Evolutionary conservation across 257 asterid genomes (phyloP), one percentile per base, ranked within the genome.

Genomic region (Solanum gracilifrons): DNA sequence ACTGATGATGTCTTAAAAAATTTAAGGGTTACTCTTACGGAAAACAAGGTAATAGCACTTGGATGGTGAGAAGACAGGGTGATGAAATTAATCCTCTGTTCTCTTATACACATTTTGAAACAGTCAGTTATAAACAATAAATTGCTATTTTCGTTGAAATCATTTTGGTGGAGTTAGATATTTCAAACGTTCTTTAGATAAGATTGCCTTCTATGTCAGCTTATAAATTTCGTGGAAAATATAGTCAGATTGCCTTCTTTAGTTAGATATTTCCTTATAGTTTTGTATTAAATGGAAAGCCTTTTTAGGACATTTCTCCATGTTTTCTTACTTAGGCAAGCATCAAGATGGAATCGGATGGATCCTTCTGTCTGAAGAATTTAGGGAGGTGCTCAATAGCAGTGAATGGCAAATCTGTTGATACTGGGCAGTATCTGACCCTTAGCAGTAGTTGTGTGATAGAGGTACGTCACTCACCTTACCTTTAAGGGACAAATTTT

Each of bases 331-430:
- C 79, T 87, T 89, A 96, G 99, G 99, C 99, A 66, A 92, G 92
- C 71, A 93, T 97, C 88, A 96, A 95, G 93, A 93, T 96, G 99
- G 98, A 97, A 83, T 92, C 87, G 13, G 95, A 95, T 75, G 98
- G 99, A 85, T 95, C 96, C 32, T 97, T 96, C 95, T 89, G 90
- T 88, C 82, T 96, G 88, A 94, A 90, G 92, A 97, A 96, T 90
- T 94, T 97, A 31, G 99, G 99, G 64, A 95, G 92, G 92, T 91
- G 98, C 91, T 90, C 93, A 39, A 91, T 97, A 74, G 92, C 92
- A 13, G 98, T 97, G 89, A 96, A 96, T 86, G 99, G 98, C 85
- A 89, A 87, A 84, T 27, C 92, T 21, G 91, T 96, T 88, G 95
- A 92, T 79, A 90, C 88, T 87, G 98, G 99, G 27, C 96, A 94